Percentiles rank a stretch among this genome's conserved stretches.
Evolutionary conservation across 495 filamentous ascomycete genomes (phyloP).

Genomic region (Lentithecium fluviatile): DNA sequence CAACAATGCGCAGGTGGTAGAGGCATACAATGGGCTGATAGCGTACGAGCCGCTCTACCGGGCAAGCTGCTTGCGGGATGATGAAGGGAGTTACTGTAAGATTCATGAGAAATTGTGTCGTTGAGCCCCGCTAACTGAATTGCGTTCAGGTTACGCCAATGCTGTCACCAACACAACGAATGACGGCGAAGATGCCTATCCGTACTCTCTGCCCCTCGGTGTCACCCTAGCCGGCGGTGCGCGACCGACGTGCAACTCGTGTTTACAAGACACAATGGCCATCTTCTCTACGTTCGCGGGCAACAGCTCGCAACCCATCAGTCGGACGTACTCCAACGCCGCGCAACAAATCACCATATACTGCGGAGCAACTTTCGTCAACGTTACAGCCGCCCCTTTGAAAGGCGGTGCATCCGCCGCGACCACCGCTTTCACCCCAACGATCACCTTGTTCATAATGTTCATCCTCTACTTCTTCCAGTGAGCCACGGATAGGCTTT

Average conservation of each 20-base stretch:
- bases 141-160: constrained; percentile 64
- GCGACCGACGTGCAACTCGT: constrained; percentile 54
- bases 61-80: constrained; percentile 70
- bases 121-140: constrained; percentile 1
- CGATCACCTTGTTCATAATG: constrained; percentile 32
- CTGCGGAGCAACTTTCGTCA: constrained; percentile 43
- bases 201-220: constrained; percentile 84
- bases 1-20: constrained; percentile 66
- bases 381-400: constrained; percentile 33
- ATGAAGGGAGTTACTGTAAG: constrained; percentile 58
- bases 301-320: constrained; percentile 42
- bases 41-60: constrained; percentile 73
- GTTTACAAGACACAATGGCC: constrained; percentile 42
- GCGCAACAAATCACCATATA: constrained; percentile 40
- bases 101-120: neutral
- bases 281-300: constrained; percentile 40
- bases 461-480: constrained; percentile 29
- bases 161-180: constrained; percentile 69
- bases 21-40: constrained; percentile 70
- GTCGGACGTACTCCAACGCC: constrained; percentile 39
- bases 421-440: constrained; percentile 13
- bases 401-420: constrained; percentile 27
- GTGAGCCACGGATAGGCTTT: neutral
- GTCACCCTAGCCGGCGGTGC: constrained; percentile 60
- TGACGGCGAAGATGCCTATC: constrained; percentile 64